Evolutionary conservation across 805 yeast species (phyloP).

Genomic region (Hanseniaspora osmophila): DNA sequence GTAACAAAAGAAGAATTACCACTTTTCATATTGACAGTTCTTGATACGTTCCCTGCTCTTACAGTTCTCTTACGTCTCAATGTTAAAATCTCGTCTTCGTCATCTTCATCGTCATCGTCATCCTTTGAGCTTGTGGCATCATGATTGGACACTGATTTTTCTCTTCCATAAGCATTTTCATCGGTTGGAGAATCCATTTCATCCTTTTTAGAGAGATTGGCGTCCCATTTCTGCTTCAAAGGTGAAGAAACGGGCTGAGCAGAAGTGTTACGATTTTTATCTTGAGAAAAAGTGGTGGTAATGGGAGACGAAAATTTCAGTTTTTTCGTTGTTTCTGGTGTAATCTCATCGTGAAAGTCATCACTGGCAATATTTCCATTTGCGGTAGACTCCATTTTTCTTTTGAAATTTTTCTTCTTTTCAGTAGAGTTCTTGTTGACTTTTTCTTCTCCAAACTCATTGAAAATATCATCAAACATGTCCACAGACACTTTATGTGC

Average conservation of each 20-base stretch:
- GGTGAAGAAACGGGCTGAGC: background rate
- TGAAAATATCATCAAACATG: constrained; percentile 56
- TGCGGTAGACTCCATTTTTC: background rate
- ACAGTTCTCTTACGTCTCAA: constrained; percentile 13
- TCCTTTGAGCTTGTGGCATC: too few relatives aligned
- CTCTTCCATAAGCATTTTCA: background rate
- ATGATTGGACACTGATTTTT: background rate
- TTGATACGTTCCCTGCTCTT: constrained; percentile 16
- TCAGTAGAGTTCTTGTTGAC: background rate
- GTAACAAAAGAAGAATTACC: constrained; percentile 21
- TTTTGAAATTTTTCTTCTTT: background rate
- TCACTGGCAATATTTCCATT: background rate
- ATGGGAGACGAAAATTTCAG: background rate
- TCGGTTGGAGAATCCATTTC: constrained; percentile 1
- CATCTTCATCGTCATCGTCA: constrained; percentile 14
- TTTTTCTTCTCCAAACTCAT: constrained; percentile 30
- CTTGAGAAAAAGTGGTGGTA: background rate
- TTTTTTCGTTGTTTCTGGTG: background rate
- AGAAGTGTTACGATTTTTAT: background rate
- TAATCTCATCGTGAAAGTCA: background rate
- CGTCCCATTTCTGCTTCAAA: background rate
- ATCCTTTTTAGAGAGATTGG: background rate
- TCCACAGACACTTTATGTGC: constrained; percentile 32
- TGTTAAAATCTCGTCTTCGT: constrained; percentile 16
- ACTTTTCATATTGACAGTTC: constrained; percentile 16